These are phyloP conservation scores for Penicillium thymicola DNA, from an alignment of 2,329 filamentous ascomycete genomes.

Conservation along the genomic window DNA sequence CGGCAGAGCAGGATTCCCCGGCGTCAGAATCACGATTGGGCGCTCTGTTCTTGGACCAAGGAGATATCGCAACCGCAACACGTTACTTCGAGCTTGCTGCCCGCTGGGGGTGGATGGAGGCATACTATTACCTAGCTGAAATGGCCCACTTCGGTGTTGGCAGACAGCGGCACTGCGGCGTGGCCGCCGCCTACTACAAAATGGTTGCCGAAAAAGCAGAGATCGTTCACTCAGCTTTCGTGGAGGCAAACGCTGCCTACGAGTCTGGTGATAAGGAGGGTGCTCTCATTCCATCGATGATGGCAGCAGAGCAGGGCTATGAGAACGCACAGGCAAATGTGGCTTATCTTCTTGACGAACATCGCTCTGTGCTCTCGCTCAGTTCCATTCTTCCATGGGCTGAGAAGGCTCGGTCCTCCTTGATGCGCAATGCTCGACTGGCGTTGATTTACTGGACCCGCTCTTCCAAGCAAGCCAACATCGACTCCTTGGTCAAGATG, in stretches of 20 bases:
- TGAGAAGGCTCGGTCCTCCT: conserved; percentile 40
- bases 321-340: conserved; percentile 88
- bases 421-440: conserved; percentile 59
- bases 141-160: conserved; percentile 78
- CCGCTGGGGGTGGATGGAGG: conserved; percentile 78
- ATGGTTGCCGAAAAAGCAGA: conserved; percentile 71
- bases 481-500: conserved; percentile 95
- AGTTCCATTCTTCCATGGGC: conserved; percentile 51
- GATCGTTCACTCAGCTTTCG: conserved; percentile 70
- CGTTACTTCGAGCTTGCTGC: conserved; percentile 86
- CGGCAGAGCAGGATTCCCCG: conserved; percentile 77
- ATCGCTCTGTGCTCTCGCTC: conserved; percentile 59
- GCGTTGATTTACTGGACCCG: conserved; percentile 93
- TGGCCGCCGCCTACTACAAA: conserved; percentile 80
- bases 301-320: conserved; percentile 90
- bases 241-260: conserved; percentile 79
- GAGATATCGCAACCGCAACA: conserved; percentile 73
- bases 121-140: conserved; percentile 88
- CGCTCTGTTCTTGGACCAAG: conserved; percentile 81
- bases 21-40: conserved; percentile 80
- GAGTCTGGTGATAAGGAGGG: conserved; percentile 74
- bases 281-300: conserved; percentile 76
- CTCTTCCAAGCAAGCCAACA: conserved; percentile 87
- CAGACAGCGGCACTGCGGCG: conserved; percentile 71
- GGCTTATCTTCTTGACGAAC: conserved; percentile 77